These are phyloP conservation scores for Botryotinia calthae DNA, from an alignment of 2,329 filamentous ascomycete genomes.

Conservation along the genomic window DNA sequence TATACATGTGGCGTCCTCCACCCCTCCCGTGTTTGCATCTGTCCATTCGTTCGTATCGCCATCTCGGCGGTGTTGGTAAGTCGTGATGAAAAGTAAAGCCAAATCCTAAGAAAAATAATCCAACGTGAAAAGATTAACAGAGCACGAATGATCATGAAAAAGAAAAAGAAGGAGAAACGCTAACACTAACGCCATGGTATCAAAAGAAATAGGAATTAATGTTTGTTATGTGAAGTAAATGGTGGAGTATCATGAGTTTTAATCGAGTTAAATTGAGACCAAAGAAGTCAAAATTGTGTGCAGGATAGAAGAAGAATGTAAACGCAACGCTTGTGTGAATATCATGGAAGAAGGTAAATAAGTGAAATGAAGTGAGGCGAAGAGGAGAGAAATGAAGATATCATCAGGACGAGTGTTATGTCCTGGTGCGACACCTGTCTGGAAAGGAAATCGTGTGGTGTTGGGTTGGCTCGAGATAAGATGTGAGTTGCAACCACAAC, in stretches of 20 bases:
- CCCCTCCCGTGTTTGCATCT: not conserved
- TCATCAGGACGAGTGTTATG: not conserved
- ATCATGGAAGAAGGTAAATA: not conserved
- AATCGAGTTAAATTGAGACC: not conserved
- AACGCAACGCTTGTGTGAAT: not conserved
- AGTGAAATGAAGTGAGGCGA: not conserved
- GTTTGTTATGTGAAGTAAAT: not conserved
- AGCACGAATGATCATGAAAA: not conserved
- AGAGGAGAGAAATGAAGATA: not conserved
- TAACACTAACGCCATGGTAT: slow-evolving; percentile 12
- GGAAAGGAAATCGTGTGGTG: not conserved
- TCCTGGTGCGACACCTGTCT: not conserved
- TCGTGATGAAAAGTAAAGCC: not conserved
- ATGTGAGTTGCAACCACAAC: not conserved
- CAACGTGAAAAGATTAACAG: too few species aligned
- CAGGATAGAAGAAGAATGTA: not conserved
- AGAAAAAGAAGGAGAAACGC: not conserved
- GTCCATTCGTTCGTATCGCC: too few species aligned
- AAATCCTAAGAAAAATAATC: too few species aligned
- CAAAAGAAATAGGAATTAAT: not conserved
- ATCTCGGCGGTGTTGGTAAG: not conserved
- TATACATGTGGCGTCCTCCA: not conserved
- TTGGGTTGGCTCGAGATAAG: slow-evolving; percentile 15
- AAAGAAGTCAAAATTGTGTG: not conserved
- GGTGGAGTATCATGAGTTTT: not conserved